Evolutionary conservation across 2,329 filamentous ascomycete species (phyloP).

Genomic region (Diatrype stigma): DNA sequence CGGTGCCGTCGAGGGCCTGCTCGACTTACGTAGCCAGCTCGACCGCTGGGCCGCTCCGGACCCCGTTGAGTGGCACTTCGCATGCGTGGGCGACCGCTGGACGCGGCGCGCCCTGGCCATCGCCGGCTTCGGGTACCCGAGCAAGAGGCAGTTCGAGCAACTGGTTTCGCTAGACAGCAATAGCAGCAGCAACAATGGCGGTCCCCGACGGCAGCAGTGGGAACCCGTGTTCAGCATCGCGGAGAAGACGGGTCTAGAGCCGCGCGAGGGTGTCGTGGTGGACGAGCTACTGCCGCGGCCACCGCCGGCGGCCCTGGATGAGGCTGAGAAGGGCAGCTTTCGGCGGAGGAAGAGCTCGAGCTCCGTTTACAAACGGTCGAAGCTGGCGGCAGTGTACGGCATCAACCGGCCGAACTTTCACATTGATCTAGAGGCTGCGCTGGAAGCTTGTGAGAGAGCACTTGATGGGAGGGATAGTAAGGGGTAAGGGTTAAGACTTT

Average conservation of each 20-base stretch:
- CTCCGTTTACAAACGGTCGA: slow-evolving; percentile 1
- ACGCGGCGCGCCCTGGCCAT: slow-evolving; percentile 51
- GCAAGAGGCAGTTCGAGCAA: slow-evolving; percentile 1
- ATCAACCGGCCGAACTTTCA: slow-evolving; percentile 47
- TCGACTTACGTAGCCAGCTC: slow-evolving; percentile 51
- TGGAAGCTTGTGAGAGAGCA: slow-evolving; percentile 21
- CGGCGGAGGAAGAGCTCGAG: not conserved
- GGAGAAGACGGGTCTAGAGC: no score
- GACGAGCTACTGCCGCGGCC: no score
- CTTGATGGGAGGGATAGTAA: not conserved
- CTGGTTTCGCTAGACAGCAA: no score
- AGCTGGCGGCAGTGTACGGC: slow-evolving; percentile 29
- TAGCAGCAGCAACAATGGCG: not conserved
- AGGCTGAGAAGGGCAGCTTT: not conserved
- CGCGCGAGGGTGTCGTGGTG: no score
- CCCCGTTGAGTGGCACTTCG: slow-evolving; percentile 50
- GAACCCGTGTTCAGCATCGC: not conserved
- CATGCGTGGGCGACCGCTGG: slow-evolving; percentile 52
- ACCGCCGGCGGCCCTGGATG: not conserved
- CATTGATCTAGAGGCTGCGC: slow-evolving; percentile 38
- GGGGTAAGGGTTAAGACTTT: not conserved
- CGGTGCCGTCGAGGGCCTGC: slow-evolving; percentile 52
- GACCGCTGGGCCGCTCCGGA: slow-evolving; percentile 48
- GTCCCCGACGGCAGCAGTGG: not conserved
- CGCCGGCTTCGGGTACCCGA: slow-evolving; percentile 51